Evolutionary conservation across 108 stramenopile genomes (phyloP).

Genomic region (Chaetoceros muelleri): DNA sequence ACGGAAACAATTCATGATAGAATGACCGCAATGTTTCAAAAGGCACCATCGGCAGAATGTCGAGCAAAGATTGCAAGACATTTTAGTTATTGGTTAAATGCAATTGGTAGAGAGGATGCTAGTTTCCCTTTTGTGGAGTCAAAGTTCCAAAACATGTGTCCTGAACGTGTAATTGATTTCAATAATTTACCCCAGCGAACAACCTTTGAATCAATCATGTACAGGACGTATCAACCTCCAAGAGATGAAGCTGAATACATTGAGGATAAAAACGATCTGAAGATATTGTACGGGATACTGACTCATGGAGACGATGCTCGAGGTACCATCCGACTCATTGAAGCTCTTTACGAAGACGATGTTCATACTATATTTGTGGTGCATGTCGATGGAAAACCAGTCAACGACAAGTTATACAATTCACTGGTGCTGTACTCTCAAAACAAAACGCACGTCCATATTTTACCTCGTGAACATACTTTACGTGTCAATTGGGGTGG

Average conservation of each 20-base stretch:
- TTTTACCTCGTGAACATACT: conserved; percentile 53
- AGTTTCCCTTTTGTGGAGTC: conserved; percentile 54
- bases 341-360: conserved; percentile 52
- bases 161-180: conserved; percentile 45
- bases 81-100: conserved; percentile 59
- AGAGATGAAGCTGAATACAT: conserved; percentile 53
- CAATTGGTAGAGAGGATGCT: conserved; percentile 51
- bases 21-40: conserved; percentile 37
- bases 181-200: conserved; percentile 58
- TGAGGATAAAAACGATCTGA: conserved; percentile 43
- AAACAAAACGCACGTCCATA: conserved; percentile 33
- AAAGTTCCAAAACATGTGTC: conserved; percentile 43
- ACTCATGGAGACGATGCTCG: conserved; percentile 66
- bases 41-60: conserved; percentile 67
- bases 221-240: conserved; percentile 65
- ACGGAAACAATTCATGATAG: conserved; percentile 13
- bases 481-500: conserved; percentile 94
- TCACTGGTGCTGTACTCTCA: conserved; percentile 52
- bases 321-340: conserved; percentile 75
- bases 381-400: conserved; percentile 84
- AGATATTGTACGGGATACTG: conserved; percentile 71
- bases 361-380: conserved; percentile 56
- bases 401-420: conserved; percentile 42
- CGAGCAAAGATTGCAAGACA: conserved; percentile 66
- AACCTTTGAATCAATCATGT: conserved; percentile 41